phyloP scores from a whole-genome alignment of 345 rosid genomes.

The Murraya paniculata region DNA sequence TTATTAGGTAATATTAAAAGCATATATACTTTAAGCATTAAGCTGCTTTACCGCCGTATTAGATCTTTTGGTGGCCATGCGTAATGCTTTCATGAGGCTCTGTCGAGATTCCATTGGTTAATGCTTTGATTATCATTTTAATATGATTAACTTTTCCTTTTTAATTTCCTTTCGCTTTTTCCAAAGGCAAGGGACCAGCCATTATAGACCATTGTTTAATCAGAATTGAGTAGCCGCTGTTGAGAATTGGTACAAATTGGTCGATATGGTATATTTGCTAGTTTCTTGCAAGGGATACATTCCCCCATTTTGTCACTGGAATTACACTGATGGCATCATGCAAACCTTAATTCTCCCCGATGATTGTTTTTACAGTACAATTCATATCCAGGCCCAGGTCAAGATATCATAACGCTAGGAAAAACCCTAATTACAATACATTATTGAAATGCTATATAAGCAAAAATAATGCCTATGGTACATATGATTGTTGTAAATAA shows the following conservation, averaged over 20 bases:
- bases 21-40: slow-evolving; percentile 55
- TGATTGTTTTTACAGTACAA: too few species aligned
- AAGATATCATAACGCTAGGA: neutral
- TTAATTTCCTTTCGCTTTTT: slow-evolving; percentile 16
- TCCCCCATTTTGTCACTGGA: neutral
- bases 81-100: slow-evolving; percentile 10
- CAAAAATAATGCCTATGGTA: neutral
- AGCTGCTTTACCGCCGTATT: slow-evolving; percentile 36
- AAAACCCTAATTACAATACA: neutral
- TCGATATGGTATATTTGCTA: neutral
- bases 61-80: slow-evolving; percentile 26
- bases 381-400: too few species aligned
- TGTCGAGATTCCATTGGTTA: slow-evolving; percentile 24
- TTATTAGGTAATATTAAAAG: slow-evolving; percentile 35
- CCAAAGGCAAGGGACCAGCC: slow-evolving; percentile 37
- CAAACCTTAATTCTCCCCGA: too few species aligned
- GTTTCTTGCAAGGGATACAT: neutral
- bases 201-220: neutral
- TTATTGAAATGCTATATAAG: neutral
- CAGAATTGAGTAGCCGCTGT: neutral
- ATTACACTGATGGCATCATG: neutral
- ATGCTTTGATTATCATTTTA: neutral
- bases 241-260: neutral
- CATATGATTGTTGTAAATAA: neutral
- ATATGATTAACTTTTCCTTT: neutral